Evolutionary conservation across 441 rosid species (phyloP), one percentile per base, ranked within the genome.

Genomic region (Corymbia calophylla): DNA sequence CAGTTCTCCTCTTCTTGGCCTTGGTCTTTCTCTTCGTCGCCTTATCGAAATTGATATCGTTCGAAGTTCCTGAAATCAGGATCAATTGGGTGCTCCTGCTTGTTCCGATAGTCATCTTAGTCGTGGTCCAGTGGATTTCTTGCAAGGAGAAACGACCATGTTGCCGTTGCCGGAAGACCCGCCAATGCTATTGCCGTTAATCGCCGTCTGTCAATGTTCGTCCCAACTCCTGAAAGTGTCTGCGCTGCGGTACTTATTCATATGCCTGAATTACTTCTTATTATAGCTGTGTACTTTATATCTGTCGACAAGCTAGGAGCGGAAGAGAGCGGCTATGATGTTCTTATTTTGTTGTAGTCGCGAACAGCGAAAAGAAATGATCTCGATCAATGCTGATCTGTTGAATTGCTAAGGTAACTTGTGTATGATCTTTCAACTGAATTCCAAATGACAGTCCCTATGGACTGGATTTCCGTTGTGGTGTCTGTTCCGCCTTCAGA

Each of bases 71-170:
- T 13, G 90, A 84, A 62, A 23, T 89, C 48, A 53, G 17, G 51
- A 89, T 89, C 31, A 89, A 89, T 27, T 89, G 90, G 90, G 86
- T 86, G 6, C 88, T 89, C 64, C n/a, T 89, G 86, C 12, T 60
- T 7, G 47, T 89, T 87, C 90, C 90, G 0, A 11, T 89, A 21
- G 48, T 53, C 51, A 86, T 89, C 54, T 53, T 89, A 39, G 90
- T 73, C 56, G 32, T 44, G 23, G 88, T 89, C 53, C 86, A 54
- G 31, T 68, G 9, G 86, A 32, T 89, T 31, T 66, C 88, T 47
- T 18, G 66, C 70, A n/a, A 4, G 82, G 90, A 89, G 80, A 89
- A 32, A 70, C 51, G 29, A 25, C 88, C 90, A 7, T n/a, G 88
- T 31, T 64, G 56, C 88, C 73, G 88, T 15, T 54, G 90, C 88